These are phyloP conservation scores for Lentinula novae-zelandiae DNA, from an alignment of 1,284 basidiomycete species.

Conservation along the genomic window DNA sequence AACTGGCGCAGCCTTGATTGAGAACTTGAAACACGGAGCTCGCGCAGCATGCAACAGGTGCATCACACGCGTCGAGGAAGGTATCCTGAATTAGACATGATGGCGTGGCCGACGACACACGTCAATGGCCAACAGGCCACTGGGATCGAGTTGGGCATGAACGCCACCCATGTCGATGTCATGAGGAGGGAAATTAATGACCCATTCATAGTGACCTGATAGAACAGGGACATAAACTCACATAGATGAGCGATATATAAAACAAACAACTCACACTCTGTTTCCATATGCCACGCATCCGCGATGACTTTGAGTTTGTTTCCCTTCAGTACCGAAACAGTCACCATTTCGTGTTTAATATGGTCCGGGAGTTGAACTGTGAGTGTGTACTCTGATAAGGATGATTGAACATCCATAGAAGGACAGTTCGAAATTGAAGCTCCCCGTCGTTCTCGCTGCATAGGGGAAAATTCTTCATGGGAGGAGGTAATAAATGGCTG, in stretches of 20 bases:
- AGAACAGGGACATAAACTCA: slow-evolving; percentile 8
- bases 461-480: slow-evolving; percentile 25
- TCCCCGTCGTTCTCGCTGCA: slow-evolving; percentile 33
- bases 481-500: slow-evolving; percentile 6
- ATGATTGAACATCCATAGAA: slow-evolving; percentile 35
- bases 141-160: slow-evolving; percentile 40
- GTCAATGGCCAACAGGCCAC: slow-evolving; percentile 42
- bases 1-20: no score
- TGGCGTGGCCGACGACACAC: slow-evolving; percentile 25
- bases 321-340: slow-evolving; percentile 48
- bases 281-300: slow-evolving; percentile 56
- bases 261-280: slow-evolving; percentile 37
- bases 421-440: slow-evolving; percentile 35
- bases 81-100: not conserved
- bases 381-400: slow-evolving; percentile 31
- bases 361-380: slow-evolving; percentile 38
- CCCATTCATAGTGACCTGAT: slow-evolving; percentile 55
- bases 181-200: slow-evolving; percentile 41
- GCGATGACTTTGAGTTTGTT: slow-evolving; percentile 49
- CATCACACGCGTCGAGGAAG: no score
- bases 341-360: slow-evolving; percentile 54
- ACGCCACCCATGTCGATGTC: slow-evolving; percentile 47
- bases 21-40: no score
- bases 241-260: not conserved
- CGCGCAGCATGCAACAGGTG: no score